Conservation (phyloP, 345 rosid species). For the Citrus sp. region DNA sequence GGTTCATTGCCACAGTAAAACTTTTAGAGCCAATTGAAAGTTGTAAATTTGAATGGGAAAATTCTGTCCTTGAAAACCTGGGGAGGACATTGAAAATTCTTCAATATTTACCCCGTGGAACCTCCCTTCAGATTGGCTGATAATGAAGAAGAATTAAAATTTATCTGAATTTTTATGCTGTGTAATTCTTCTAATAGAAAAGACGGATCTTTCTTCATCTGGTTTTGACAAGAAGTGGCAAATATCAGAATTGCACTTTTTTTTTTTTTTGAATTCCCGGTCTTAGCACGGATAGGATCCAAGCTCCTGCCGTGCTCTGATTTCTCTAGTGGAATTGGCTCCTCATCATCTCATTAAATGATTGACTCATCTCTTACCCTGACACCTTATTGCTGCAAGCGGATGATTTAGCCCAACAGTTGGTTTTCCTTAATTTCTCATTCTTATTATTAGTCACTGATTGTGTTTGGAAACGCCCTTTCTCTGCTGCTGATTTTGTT, state of each 20-base stretch:
- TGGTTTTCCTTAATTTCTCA: no score
- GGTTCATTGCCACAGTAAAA: background rate
- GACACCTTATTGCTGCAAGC: no score
- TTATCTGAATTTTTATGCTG: background rate
- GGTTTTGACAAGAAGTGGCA: background rate
- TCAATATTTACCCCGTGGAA: slow-evolving; percentile 8
- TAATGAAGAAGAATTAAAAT: background rate
- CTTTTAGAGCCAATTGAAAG: slow-evolving; percentile 6
- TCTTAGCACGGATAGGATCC: no score
- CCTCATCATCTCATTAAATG: no score
- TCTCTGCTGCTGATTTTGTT: no score
- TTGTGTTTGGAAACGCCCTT: no score
- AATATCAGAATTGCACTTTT: background rate
- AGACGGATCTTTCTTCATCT: background rate
- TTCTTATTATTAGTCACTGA: no score
- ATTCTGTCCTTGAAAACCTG: slow-evolving; percentile 13
- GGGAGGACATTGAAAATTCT: slow-evolving; percentile 10
- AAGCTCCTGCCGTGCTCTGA: no score
- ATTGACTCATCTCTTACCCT: no score
- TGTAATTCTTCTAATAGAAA: background rate
- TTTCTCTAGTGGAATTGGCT: no score
- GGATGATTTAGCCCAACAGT: no score
- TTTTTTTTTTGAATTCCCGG: no score
- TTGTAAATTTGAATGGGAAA: slow-evolving; percentile 32
- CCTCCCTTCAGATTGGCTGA: background rate